phyloP scores from a whole-genome alignment of 257 asterid genomes.

The Voacanga thouarsii region DNA sequence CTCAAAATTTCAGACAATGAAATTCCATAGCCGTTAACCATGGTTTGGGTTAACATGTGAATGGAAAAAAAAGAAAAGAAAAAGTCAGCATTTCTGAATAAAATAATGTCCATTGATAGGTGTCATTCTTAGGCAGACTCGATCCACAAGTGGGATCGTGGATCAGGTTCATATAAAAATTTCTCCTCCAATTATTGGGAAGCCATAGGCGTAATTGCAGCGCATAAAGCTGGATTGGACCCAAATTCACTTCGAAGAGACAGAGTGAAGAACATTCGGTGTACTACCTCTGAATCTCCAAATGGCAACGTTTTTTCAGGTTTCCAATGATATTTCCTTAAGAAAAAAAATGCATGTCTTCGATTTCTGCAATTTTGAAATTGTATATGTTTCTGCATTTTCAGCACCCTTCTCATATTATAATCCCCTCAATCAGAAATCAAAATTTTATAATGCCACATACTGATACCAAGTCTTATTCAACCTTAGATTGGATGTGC shows the following conservation, averaged over 20 bases:
- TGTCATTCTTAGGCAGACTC: too few species aligned
- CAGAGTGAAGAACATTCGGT: conserved; percentile 44
- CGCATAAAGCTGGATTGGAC: conserved; percentile 88
- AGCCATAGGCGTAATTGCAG: conserved; percentile 84
- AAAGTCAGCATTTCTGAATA: too few species aligned
- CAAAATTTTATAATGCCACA: too few species aligned
- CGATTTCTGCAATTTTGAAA: background rate
- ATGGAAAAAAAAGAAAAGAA: too few species aligned
- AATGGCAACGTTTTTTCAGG: conserved; percentile 31
- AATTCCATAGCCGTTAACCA: too few species aligned
- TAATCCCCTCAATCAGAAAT: background rate
- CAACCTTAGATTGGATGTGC: too few species aligned
- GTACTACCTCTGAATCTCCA: conserved; percentile 26
- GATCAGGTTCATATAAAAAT: too few species aligned
- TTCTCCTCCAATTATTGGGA: conserved; percentile 94
- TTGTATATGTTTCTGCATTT: background rate
- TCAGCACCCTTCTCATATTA: background rate
- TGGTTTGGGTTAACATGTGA: too few species aligned
- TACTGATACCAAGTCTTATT: background rate
- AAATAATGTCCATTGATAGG: too few species aligned
- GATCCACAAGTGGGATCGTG: too few species aligned
- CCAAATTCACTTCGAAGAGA: conserved; percentile 68
- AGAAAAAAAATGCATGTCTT: background rate
- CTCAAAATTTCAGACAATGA: too few species aligned
- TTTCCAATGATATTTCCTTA: conserved; percentile 19